Percentiles rank a stretch among this genome's conserved stretches.
These are phyloP conservation scores for Claviceps purpurea DNA, from an alignment of 2,329 filamentous ascomycete genomes.

Conservation along the genomic window DNA sequence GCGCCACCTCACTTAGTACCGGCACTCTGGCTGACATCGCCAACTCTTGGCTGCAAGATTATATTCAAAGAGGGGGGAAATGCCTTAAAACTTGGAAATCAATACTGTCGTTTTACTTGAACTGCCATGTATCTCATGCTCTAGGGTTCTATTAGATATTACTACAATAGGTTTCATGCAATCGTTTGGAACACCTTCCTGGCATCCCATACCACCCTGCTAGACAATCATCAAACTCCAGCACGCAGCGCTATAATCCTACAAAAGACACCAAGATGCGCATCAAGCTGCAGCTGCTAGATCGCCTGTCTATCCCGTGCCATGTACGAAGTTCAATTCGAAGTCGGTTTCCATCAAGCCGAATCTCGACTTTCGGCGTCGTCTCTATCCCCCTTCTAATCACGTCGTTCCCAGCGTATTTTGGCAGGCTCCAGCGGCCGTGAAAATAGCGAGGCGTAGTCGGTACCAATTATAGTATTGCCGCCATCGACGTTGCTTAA, in stretches of 20 bases:
- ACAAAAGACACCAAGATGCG: neutral
- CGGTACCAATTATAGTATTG: conserved; percentile 52
- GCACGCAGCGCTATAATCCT: neutral
- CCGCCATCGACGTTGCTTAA: conserved; percentile 63
- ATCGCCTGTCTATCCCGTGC: conserved; percentile 1
- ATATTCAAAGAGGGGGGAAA: no score
- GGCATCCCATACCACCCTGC: neutral
- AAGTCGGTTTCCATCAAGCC: neutral
- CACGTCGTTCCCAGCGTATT: conserved; percentile 62
- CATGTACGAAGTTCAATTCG: neutral
- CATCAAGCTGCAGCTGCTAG: neutral
- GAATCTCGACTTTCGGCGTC: neutral
- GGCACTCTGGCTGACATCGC: no score
- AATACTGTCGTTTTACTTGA: neutral
- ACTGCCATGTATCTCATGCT: neutral
- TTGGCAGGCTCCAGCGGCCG: conserved; percentile 57
- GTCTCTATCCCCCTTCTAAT: conserved; percentile 15
- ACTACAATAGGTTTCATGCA: conserved; percentile 1
- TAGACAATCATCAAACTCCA: conserved; percentile 1
- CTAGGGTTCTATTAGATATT: conserved; percentile 3
- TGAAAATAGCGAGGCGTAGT: conserved; percentile 60
- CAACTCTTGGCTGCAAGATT: no score
- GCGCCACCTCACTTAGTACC: neutral
- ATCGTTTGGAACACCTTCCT: neutral
- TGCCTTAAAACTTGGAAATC: neutral